Percentiles rank a stretch among this genome's conserved stretches.
Conservation (phyloP, 805 yeast species). For the Myxozyma melibiosi region DNA sequence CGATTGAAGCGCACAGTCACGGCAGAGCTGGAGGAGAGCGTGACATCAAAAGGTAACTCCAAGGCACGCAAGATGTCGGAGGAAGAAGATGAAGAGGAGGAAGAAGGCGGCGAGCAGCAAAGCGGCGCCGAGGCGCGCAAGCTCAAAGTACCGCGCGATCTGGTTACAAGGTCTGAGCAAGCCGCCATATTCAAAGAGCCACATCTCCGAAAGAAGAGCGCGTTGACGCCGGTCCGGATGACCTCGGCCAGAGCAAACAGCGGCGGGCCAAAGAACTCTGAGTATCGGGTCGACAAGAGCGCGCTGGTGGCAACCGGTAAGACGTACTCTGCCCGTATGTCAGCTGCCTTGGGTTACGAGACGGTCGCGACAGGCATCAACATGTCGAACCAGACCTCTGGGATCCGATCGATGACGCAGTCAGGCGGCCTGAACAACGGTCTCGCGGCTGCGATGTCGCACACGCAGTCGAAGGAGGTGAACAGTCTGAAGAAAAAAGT, state of each 20-base stretch:
- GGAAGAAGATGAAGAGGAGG: slow-evolving; percentile 16
- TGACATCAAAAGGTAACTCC: slow-evolving; percentile 17
- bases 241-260: slow-evolving; percentile 31
- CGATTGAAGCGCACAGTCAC: slow-evolving; percentile 9
- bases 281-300: slow-evolving; percentile 1
- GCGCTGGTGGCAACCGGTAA: slow-evolving; percentile 5
- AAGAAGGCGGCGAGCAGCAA: slow-evolving; percentile 10
- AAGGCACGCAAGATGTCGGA: slow-evolving; percentile 16
- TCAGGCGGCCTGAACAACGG: slow-evolving; percentile 40
- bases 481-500: slow-evolving; percentile 48
- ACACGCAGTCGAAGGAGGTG: slow-evolving; percentile 46
- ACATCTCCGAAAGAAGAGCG: slow-evolving; percentile 8
- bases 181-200: slow-evolving; percentile 16
- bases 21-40: neutral
- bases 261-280: neutral
- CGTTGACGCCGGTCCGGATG: slow-evolving; percentile 27
- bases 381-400: slow-evolving; percentile 47
- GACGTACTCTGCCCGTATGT: slow-evolving; percentile 13
- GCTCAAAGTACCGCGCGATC: neutral
- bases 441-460: slow-evolving; percentile 39
- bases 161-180: neutral
- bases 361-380: slow-evolving; percentile 64
- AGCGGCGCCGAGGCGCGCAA: slow-evolving; percentile 14
- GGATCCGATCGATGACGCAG: slow-evolving; percentile 41
- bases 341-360: slow-evolving; percentile 46